Base-by-base conservation (phyloP, 345 rosid genomes). In the Euclidium syriacum region DNA sequence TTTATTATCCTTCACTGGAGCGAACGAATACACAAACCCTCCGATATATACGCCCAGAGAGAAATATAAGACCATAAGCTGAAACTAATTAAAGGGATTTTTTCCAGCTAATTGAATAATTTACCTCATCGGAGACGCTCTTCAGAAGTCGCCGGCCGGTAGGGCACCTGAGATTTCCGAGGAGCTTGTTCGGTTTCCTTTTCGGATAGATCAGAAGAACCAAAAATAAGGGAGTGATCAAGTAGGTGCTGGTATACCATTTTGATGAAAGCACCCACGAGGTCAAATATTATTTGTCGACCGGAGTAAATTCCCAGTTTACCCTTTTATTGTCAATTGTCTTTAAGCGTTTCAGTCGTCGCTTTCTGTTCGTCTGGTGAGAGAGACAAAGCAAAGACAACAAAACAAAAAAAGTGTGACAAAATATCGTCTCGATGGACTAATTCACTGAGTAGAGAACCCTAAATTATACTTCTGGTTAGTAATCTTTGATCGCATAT, bases 401-500 rank as follows among this genome's bases (percentile, higher is more conserved):
- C 10, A 14, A 49, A n/a, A 9, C 15, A 18, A 50, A 7, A 16
- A 50, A 27, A 49, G 10, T 3, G n/a, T 9, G 25, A 10, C 3
- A 34, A 34, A 10, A 14, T 25, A 15, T 10, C 25, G 2, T 40
- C 17, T 36, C 23, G 18, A 34, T 14, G 20, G 19, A 15, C 2
- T n/a, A 14, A 49, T 25, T 49, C 33, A 52, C 53, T 42, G 2
- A 16, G 20, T 43, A 12, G 70, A 12, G 70, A 65, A 43, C 70
- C 53, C 70, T 33, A 32, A 43, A 42, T 63, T 9, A 38, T 5
- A 38, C 40, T 27, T 51, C 51, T n/a, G 71, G 63, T 65, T 46
- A 44, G 63, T 55, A 16, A 54, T 5, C 8, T 35, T 42, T 55
- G 9, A 35, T 44, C 23, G 23, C 55, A 44, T 2, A n/a, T 65